Base-by-base conservation (phyloP, 345 rosid species). In the Garcia nutans region DNA sequence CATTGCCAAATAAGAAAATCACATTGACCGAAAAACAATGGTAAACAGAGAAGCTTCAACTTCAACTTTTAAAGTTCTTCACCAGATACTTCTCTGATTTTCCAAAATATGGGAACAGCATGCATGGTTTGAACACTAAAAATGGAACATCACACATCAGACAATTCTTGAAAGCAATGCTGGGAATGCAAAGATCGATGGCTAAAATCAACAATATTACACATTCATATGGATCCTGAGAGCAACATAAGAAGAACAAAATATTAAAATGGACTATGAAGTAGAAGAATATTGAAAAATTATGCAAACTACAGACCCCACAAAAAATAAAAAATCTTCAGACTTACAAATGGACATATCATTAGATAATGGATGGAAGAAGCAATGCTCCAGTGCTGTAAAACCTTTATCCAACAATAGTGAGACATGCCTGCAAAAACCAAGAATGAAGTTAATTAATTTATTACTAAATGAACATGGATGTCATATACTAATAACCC, bases 351-450 rank as follows among this genome's bases (percentile, higher is more conserved):
- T 77, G 68, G 97, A 93, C 79, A 86, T 86, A 55, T 93, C 92
- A 61, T 95, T 95, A 56, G 94, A 86, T 60, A 95, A 81, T 15
- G 97, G 99, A 75, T 95, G 99, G 87, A 95, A 95, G 83, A 95
- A 78, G 89, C 97, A 90, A 67, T 69, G 74, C 56, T 80, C 78
- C 65, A 88, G 93, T 76, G 86, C 75, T 85, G 83, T 87, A 81
- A 91, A 88, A 50, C 89, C 92, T 82, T 87, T 77, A 82, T 93
- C 97, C 88, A 95, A 82, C 88, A 95, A 76, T 42, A 95, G 87
- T 0, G 93, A 82, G 58, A 95, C 97, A 73, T 88, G 85, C 45
- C 97, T 95, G 68, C 82, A 80, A 57, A 72, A 37, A 71, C 78
- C 2, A 70, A 63, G 37, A 22, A 68, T 50, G 42, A 11, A 2